Percentiles rank a stretch among this genome's conserved stretches.
Evolutionary conservation across 2,329 filamentous ascomycete species (phyloP).

Genomic region (Fusarium goolgardi): DNA sequence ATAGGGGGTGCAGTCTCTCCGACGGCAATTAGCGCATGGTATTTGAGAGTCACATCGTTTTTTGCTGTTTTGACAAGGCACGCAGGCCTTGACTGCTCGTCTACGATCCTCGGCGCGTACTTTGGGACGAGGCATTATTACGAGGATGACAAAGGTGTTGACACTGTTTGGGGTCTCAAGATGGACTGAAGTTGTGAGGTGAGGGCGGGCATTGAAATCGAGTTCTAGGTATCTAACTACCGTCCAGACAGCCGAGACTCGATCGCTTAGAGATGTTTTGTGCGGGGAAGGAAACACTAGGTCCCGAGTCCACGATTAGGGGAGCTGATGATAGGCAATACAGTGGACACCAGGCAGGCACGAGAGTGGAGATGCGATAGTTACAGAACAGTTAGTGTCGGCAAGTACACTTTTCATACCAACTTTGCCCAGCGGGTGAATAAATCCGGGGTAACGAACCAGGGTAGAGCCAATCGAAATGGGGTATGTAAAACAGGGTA

Average conservation of each 20-base stretch:
- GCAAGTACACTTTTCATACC: too few species aligned
- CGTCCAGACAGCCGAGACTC: neutral
- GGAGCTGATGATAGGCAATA: too few species aligned
- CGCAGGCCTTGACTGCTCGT: neutral
- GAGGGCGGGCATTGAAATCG: neutral
- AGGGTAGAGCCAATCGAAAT: too few species aligned
- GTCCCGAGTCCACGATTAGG: neutral
- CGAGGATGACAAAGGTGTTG: fast-evolving
- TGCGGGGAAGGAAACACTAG: neutral
- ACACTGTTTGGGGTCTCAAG: neutral
- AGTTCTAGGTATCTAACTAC: neutral
- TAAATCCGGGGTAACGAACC: too few species aligned
- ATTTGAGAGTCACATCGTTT: neutral
- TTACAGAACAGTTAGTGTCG: too few species aligned
- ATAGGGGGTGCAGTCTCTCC: neutral
- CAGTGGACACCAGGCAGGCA: too few species aligned
- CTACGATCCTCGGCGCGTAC: neutral
- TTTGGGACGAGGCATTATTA: neutral
- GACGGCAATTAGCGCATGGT: neutral
- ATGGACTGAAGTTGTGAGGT: neutral
- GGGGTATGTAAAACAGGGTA: neutral
- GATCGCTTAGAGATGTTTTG: neutral
- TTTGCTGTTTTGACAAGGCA: neutral
- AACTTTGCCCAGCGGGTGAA: too few species aligned
- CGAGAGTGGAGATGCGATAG: too few species aligned